These are phyloP conservation scores for Triticum aestivum DNA, from an alignment of 176 grass and related monocot species.

Conservation along the genomic window DNA sequence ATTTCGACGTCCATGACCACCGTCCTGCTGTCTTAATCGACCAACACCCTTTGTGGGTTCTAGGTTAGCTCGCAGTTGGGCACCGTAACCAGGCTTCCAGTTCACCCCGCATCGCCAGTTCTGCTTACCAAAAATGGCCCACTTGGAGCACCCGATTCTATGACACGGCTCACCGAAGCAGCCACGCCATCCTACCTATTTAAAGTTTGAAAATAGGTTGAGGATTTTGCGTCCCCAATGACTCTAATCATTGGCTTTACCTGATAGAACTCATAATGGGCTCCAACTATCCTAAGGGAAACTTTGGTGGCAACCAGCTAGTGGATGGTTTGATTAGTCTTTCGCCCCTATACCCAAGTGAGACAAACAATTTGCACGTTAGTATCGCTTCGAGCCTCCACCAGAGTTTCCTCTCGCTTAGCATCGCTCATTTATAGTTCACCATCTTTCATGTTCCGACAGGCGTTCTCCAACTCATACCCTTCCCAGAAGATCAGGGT, in stretches of 20 bases:
- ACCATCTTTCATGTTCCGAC: constrained; percentile 65
- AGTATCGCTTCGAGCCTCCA: constrained; percentile 77
- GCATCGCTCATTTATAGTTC: constrained; percentile 65
- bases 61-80: constrained; percentile 43
- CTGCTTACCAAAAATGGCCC: constrained; percentile 59
- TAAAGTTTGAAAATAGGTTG: no score
- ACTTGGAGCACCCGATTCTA: constrained; percentile 46
- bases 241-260: constrained; percentile 75
- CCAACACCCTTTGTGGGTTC: constrained; percentile 63
- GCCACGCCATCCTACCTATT: background rate
- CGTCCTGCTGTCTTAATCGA: constrained; percentile 42
- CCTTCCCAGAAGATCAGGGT: constrained; percentile 58
- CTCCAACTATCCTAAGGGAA: constrained; percentile 75
- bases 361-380: constrained; percentile 75
- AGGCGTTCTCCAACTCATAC: constrained; percentile 57
- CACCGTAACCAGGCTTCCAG: constrained; percentile 22
- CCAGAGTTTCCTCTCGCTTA: constrained; percentile 76
- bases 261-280: constrained; percentile 56
- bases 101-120: constrained; percentile 53
- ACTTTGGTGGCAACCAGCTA: constrained; percentile 76
- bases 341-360: constrained; percentile 71
- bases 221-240: constrained; percentile 70
- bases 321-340: constrained; percentile 81
- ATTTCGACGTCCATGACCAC: constrained; percentile 64
- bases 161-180: constrained; percentile 17